Evolutionary conservation across 352 stramenopile species (phyloP).

Genomic region (Peronosclerospora sorghi): DNA sequence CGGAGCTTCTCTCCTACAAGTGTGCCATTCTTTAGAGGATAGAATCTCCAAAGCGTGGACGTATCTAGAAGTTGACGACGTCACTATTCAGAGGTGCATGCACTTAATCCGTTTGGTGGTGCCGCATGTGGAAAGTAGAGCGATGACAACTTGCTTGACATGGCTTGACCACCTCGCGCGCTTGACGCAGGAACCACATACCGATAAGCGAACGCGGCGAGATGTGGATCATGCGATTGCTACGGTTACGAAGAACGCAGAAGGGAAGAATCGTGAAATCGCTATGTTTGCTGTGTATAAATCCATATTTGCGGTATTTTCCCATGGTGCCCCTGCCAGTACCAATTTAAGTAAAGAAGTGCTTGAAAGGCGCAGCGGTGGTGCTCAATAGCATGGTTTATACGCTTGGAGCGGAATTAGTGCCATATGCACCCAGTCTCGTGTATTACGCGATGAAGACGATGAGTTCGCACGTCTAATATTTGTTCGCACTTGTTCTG

Average conservation of each 20-base stretch:
- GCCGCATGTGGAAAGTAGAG: slow-evolving; percentile 17
- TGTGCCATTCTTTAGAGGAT: slow-evolving; percentile 24
- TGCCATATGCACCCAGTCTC: slow-evolving; percentile 52
- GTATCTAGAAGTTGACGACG: slow-evolving; percentile 9
- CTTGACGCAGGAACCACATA: slow-evolving; percentile 18
- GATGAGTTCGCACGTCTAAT: slow-evolving; percentile 39
- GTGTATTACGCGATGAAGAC: slow-evolving; percentile 57
- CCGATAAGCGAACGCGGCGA: slow-evolving; percentile 16
- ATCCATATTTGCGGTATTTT: slow-evolving; percentile 32
- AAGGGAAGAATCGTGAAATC: slow-evolving; percentile 15
- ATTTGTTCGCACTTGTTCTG: slow-evolving; percentile 33
- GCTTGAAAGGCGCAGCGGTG: slow-evolving; percentile 36
- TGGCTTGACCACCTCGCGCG: slow-evolving; percentile 32
- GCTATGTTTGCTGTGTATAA: slow-evolving; percentile 45
- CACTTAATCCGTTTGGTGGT: slow-evolving; percentile 35
- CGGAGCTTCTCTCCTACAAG: slow-evolving; percentile 23
- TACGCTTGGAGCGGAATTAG: slow-evolving; percentile 22
- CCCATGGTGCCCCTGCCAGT: neutral
- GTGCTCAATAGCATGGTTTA: slow-evolving; percentile 42
- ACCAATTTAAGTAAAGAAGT: slow-evolving; percentile 3
- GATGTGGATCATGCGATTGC: slow-evolving; percentile 32
- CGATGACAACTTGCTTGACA: slow-evolving; percentile 22
- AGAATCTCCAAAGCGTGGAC: slow-evolving; percentile 30
- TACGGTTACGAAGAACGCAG: slow-evolving; percentile 30
- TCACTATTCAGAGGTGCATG: slow-evolving; percentile 36